These are phyloP conservation scores for Fusarium transvaalense DNA, from an alignment of 2,329 filamentous ascomycete species.

Conservation along the genomic window DNA sequence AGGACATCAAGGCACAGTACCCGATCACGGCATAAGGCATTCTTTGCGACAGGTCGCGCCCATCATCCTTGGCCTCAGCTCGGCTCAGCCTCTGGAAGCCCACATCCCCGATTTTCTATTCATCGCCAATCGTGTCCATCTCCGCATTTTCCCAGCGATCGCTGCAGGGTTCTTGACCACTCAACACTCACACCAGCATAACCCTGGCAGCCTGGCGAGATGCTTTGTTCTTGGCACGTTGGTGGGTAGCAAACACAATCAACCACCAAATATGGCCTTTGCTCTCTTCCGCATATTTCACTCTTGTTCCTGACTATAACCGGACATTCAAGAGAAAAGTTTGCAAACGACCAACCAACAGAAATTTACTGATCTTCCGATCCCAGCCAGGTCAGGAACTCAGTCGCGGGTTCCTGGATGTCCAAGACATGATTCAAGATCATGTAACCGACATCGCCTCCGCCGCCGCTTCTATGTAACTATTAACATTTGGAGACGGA, in stretches of 20 bases:
- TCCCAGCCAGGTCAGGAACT: conserved; percentile 4
- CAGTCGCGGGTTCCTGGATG: neutral
- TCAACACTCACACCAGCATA: neutral
- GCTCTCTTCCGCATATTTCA: conserved; percentile 22
- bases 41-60: neutral
- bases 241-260: neutral
- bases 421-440: conserved; percentile 8
- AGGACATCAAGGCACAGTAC: neutral
- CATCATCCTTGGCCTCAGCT: conserved; percentile 7
- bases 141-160: conserved; percentile 20
- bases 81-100: neutral
- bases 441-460: neutral
- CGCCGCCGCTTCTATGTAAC: neutral
- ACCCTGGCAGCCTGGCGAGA: neutral
- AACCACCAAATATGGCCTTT: neutral
- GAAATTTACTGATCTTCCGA: neutral
- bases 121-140: conserved; percentile 4
- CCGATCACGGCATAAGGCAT: neutral
- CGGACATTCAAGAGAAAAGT: neutral
- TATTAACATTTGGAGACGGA: neutral
- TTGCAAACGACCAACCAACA: conserved; percentile 3
- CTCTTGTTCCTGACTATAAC: neutral
- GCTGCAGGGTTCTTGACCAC: conserved; percentile 12
- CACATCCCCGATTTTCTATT: neutral
- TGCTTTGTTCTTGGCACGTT: neutral